Evolutionary conservation across 768 basidiomycete species (phyloP), one percentile per base, ranked within the genome.

Genomic region (Naganishia friedmannii): DNA sequence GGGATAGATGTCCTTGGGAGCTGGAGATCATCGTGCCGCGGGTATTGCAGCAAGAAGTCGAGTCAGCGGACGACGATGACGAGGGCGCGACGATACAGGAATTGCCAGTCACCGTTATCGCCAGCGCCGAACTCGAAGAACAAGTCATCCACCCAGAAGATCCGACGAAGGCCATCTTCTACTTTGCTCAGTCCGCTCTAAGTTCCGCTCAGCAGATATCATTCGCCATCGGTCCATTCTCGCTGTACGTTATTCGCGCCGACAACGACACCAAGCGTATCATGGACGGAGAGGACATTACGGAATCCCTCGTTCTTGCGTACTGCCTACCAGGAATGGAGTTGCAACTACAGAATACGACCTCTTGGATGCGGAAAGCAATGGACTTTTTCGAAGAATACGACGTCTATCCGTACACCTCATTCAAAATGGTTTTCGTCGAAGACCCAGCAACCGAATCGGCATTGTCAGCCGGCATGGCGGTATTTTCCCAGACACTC

Each of bases 1-100:
- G 93, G 91, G 94, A 96, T 81, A 89, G 92, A 75, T 96, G 91
- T 75, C 94, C 95, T 8, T 99, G 96, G 96, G 96, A 99, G 77
- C 90, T 98, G 69, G 92, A 97, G 80, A 92, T 96, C 79, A 87
- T 96, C 63, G 94, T 96, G 39, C 93, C 94, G 60, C 73, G 81
- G 32, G 72, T 74, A 34, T 73, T 78, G 66, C 66, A 70, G 23
- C 71, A 72, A 51, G 71, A 65, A 53, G 13, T 32, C 85, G 86
- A 72, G 90, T 78, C 60, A 66, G 83, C 78, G 45, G 56, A 60
- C 21, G 53, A 28, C 45, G 45, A 57, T 51, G 32, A 42, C 46
- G 53, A 48, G 46, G 42, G 46, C 32, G 84, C 86, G 12, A 69
- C 17, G 81, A 77, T 67, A 77, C 75, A 58, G 83, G 80, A 42